Evolutionary conservation across 345 rosid genomes (phyloP).

Genomic region (Aquilaria malaccensis): DNA sequence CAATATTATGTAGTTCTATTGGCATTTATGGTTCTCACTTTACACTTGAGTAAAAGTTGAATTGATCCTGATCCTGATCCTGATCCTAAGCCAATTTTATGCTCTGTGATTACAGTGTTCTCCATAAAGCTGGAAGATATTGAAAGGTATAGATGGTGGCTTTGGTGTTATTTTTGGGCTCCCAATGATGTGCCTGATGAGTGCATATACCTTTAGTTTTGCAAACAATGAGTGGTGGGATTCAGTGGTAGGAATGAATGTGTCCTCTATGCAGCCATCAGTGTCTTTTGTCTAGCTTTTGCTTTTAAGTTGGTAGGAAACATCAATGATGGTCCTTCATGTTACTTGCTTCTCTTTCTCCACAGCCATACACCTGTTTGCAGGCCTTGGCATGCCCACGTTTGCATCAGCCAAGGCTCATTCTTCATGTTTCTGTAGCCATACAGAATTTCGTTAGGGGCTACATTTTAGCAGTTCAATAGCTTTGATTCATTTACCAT

Average conservation of each 20-base stretch:
- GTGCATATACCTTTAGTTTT: slow-evolving; percentile 18
- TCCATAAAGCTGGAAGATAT: slow-evolving; percentile 2
- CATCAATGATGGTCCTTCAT: slow-evolving; percentile 23
- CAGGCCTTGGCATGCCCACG: slow-evolving; percentile 4
- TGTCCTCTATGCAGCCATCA: slow-evolving; percentile 21
- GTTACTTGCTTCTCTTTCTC: slow-evolving; percentile 12
- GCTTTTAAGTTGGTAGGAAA: slow-evolving; percentile 39
- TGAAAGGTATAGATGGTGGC: slow-evolving; percentile 14
- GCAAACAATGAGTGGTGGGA: slow-evolving; percentile 14
- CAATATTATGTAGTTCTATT: too few relatives aligned
- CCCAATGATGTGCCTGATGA: slow-evolving; percentile 25
- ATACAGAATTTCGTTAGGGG: neutral
- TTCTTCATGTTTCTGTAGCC: slow-evolving; percentile 3
- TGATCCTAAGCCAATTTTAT: neutral
- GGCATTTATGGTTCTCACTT: too few relatives aligned
- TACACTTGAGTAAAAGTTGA: too few relatives aligned
- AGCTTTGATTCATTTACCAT: too few relatives aligned
- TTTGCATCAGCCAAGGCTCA: neutral
- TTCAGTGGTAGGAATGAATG: slow-evolving; percentile 9
- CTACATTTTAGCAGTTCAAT: too few relatives aligned
- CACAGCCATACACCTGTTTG: slow-evolving; percentile 11
- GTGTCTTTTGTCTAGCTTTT: slow-evolving; percentile 12
- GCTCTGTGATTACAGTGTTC: neutral
- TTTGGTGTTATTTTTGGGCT: slow-evolving; percentile 9
- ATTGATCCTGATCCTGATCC: too few relatives aligned